Evolutionary conservation across 2,329 filamentous ascomycete species (phyloP), one percentile per base, ranked within the genome.

Genomic region (Neofusicoccum laricinum): DNA sequence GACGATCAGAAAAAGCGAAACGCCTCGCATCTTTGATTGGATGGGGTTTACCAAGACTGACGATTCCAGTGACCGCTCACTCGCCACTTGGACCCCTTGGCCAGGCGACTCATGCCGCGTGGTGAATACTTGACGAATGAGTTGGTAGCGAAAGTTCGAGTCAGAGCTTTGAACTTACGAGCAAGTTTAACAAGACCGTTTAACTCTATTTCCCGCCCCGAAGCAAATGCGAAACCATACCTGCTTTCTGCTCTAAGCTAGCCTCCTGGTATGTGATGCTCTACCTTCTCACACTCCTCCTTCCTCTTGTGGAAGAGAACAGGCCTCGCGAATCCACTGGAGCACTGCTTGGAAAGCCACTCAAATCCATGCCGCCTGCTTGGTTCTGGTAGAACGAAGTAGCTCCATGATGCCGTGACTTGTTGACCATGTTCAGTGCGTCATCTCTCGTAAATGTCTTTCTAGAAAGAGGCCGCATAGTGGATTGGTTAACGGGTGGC

Each of bases 221-320:
- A 30, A 30, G 25, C 25, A 30, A 30, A 48, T 48, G 45, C 38
- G n/a, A n/a, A n/a, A n/a, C n/a, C n/a, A n/a, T n/a, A n/a, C n/a
- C n/a, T n/a, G n/a, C n/a, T n/a, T n/a, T n/a, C n/a, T n/a, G n/a
- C n/a, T n/a, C n/a, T n/a, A n/a, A n/a, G n/a, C n/a, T n/a, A 40
- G 38, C 38, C 15, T 40, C 10, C 6, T 40, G 38, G 12, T 15
- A 6, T 40, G 4, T 40, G 11, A 40, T 48, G 19, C 2, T 15
- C 30, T 19, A 64, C 21, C 63, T 64, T 55, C 53, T 61, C 14
- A 64, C 55, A 21, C 25, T 51, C 14, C 63, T 46, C 12, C 53
- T 40, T 14, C 45, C 34, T n/a, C 45, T 55, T 2, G 46, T 32
- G 5, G 53, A 53, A 17, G 63, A 61, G 7, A 64, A 64, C 4